A percentile compares a stretch with the other conserved stretches of the same genome.
phyloP scores from a whole-genome alignment of 1,284 basidiomycete species.

The Irpex sp. region DNA sequence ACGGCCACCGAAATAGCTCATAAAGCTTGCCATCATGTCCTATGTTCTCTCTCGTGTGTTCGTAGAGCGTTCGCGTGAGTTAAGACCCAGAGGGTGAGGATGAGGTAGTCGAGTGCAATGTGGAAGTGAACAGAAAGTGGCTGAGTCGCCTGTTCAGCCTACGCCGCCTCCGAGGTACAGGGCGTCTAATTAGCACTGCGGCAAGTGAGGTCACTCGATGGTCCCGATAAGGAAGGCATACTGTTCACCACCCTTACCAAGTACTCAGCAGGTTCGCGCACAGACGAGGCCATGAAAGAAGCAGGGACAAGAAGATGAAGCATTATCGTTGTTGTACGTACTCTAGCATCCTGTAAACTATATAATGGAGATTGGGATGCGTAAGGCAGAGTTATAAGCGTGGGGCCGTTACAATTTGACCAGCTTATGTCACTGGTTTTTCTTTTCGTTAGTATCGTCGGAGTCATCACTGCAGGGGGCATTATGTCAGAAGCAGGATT shows the following conservation, averaged over 20 bases:
- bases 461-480: not conserved
- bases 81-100: not conserved
- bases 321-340: not conserved
- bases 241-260: not conserved
- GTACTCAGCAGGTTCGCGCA: too few relatives aligned
- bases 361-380: not conserved
- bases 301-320: not conserved
- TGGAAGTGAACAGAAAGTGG: slow-evolving; percentile 1
- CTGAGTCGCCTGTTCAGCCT: slow-evolving; percentile 5
- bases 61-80: not conserved
- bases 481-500: not conserved
- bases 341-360: not conserved
- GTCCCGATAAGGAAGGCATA: slow-evolving; percentile 28
- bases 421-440: slow-evolving; percentile 11
- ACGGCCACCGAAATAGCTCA: slow-evolving; percentile 80
- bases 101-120: slow-evolving; percentile 9
- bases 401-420: not conserved
- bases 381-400: not conserved
- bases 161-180: slow-evolving; percentile 3
- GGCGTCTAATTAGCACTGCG: slow-evolving; percentile 11
- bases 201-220: slow-evolving; percentile 26
- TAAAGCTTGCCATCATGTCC: slow-evolving; percentile 80
- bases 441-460: slow-evolving; percentile 16
- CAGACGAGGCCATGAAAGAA: not conserved
- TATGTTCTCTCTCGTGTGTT: not conserved